Base-by-base conservation (phyloP, 1,284 basidiomycete species). In the Cystobasidiaceae sp. region DNA sequence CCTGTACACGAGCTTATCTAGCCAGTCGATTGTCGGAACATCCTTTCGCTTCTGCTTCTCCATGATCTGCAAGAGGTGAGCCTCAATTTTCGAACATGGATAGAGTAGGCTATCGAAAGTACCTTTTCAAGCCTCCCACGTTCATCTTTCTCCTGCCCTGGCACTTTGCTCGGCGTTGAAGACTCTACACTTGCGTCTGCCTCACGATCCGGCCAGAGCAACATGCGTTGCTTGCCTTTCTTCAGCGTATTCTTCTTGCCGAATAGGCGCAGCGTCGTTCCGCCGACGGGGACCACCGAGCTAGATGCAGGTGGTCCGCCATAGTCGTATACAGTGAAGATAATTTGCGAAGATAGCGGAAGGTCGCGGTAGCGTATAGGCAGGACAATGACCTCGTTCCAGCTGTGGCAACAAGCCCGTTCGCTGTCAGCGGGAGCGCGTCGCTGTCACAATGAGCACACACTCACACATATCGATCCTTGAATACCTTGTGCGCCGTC, bases 41-140 rank as follows among this genome's bases (percentile, higher is more conserved):
- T 97, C 93, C 0, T 92, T 92, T 3, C 92, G 82, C 74, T 97
- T 92, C 72, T 94, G 93, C 74, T 93, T 93, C 81, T 97, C 97
- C 65, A 97, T 88, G 11, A 97, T 83, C 88, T 93, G n/a, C n/a
- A n/a, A n/a, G n/a, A n/a, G n/a, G 58, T 33, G 34, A 44, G n/a
- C 28, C 13, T 43, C 52, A n/a, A 2, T 25, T n/a, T 21, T 58
- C n/a, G n/a, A n/a, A n/a, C n/a, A n/a, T n/a, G n/a, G n/a, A n/a
- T n/a, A 25, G 4, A 3, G 34, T 37, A 45, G n/a, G 21, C 3
- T 6, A 28, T 3, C 9, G 11, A 15, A 34, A 3, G 75, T n/a
- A 89, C 91, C 82, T 93, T 92, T 77, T 97, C 93, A 30, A 99
- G 77, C 44, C 93, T 80, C 1, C 91, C 93, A 88, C 94, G 91